Conservation (phyloP, 2,329 filamentous ascomycete genomes). For the Fusarium newnesense region DNA sequence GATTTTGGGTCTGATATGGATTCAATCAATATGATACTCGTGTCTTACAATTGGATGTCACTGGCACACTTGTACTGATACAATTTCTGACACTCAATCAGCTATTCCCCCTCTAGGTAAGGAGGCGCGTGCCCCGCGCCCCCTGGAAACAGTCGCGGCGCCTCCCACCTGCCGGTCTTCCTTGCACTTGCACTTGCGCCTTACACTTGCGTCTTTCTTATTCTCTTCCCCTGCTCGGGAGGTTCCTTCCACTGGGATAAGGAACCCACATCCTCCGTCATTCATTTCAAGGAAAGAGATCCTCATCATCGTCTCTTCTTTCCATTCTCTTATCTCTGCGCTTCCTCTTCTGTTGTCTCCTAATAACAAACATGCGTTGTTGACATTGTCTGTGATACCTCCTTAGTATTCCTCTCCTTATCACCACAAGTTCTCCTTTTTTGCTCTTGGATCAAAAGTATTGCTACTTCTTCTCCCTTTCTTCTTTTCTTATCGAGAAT, state of each 20-base stretch:
- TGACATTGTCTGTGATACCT: neutral
- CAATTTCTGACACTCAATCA: neutral
- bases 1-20: neutral
- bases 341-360: neutral
- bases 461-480: constrained; percentile 1
- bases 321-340: neutral
- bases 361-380: constrained; percentile 12
- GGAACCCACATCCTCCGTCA: constrained; percentile 28
- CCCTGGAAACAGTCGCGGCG: constrained; percentile 16
- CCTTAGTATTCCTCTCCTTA: neutral
- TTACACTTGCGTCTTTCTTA: neutral
- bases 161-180: constrained; percentile 29
- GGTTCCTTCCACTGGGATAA: neutral
- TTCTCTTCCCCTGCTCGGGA: neutral
- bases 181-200: neutral
- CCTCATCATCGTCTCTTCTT: constrained; percentile 2
- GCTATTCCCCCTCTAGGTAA: constrained; percentile 24
- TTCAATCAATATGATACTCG: neutral
- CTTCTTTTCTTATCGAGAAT: neutral
- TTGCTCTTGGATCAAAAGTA: neutral
- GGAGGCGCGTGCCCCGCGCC: constrained; percentile 30
- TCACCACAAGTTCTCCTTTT: neutral
- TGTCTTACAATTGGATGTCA: neutral
- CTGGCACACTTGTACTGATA: neutral
- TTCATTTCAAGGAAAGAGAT: constrained; percentile 13